Evolutionary conservation across 768 basidiomycete species (phyloP).

Genomic region (Coprinellus micaceus): DNA sequence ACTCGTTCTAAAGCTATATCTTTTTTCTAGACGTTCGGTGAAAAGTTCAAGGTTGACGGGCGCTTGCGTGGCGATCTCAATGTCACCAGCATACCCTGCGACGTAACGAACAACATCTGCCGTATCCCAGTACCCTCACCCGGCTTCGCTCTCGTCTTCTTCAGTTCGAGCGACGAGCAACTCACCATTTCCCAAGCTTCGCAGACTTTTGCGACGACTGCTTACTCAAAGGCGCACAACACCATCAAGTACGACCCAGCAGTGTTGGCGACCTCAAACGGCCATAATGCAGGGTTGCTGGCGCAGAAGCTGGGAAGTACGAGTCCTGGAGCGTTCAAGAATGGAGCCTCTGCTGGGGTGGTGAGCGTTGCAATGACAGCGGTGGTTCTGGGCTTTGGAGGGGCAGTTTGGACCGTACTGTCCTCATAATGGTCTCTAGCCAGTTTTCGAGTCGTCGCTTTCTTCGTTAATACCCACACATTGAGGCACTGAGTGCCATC

Average conservation of each 20-base stretch:
- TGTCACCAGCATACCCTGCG: conserved; percentile 59
- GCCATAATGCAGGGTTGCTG: conserved; percentile 27
- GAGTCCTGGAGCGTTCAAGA: neutral
- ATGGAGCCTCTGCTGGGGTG: too few relatives aligned
- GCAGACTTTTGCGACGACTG: conserved; percentile 46
- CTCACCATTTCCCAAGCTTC: conserved; percentile 21
- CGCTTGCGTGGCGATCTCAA: conserved; percentile 51
- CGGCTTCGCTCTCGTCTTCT: conserved; percentile 62
- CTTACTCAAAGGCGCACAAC: conserved; percentile 37
- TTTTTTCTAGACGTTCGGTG: conserved; percentile 47
- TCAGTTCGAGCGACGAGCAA: conserved; percentile 29
- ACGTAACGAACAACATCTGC: conserved; percentile 51
- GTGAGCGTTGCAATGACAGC: too few relatives aligned
- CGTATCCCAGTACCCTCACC: conserved; percentile 63
- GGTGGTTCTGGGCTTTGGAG: too few relatives aligned
- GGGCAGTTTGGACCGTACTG: too few relatives aligned
- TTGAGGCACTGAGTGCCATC: too few relatives aligned
- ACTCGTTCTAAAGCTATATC: conserved; percentile 33
- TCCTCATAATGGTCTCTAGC: too few relatives aligned
- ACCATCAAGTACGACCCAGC: conserved; percentile 51
- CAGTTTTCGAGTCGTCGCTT: too few relatives aligned
- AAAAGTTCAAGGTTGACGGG: conserved; percentile 63
- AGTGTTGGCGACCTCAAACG: conserved; percentile 65
- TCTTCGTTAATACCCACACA: too few relatives aligned
- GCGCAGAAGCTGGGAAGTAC: conserved; percentile 30